Conservation (phyloP, 2,329 filamentous ascomycete genomes). For the Sclerotinia nivalis region DNA sequence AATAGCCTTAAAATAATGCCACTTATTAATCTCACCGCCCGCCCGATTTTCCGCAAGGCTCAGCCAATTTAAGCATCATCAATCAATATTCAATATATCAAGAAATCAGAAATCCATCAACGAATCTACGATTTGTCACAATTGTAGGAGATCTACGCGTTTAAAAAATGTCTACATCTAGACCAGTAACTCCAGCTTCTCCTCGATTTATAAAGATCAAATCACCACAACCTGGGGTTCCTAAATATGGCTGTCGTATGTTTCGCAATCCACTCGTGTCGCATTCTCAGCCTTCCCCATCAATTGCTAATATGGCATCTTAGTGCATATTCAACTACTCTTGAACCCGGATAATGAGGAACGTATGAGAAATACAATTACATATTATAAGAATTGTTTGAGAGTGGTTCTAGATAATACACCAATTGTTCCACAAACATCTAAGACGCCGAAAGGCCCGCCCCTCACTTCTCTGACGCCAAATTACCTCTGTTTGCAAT, state of each 20-base stretch:
- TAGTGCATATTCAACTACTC: constrained; percentile 72
- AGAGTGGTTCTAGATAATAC: constrained; percentile 69
- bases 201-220: constrained; percentile 52
- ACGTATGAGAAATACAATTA: constrained; percentile 66
- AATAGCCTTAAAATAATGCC: constrained; percentile 20
- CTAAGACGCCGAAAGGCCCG: constrained; percentile 56
- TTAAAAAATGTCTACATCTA: constrained; percentile 36
- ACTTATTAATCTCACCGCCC: constrained; percentile 11
- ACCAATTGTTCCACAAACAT: constrained; percentile 65
- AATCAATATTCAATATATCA: constrained; percentile 2
- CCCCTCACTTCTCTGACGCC: constrained; percentile 63
- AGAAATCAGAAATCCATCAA: constrained; percentile 4
- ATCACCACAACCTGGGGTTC: constrained; percentile 57
- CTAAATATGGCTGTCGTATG: constrained; percentile 66
- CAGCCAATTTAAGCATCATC: constrained; percentile 15
- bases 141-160: constrained; percentile 9
- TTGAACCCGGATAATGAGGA: constrained; percentile 59
- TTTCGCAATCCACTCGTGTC: constrained; percentile 22
- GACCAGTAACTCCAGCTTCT: constrained; percentile 39
- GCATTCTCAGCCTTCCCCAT: constrained; percentile 31
- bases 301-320: constrained; percentile 25
- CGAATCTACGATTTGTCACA: constrained; percentile 18
- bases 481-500: constrained; percentile 73
- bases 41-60: constrained; percentile 22
- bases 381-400: constrained; percentile 71